Conservation (phyloP, 2,329 filamentous ascomycete genomes). For the Colletotrichum orbiculare region DNA sequence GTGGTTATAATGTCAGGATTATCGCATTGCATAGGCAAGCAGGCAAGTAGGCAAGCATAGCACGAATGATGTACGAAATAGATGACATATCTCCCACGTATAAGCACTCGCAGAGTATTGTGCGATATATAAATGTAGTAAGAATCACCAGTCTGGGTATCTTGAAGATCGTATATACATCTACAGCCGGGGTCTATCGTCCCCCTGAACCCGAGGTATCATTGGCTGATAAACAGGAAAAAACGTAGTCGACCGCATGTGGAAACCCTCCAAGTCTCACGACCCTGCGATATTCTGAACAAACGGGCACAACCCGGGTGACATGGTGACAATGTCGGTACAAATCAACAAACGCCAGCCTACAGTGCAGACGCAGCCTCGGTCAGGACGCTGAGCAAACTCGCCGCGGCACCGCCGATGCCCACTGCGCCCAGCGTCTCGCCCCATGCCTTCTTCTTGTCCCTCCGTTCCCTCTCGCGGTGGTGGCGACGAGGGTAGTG, state of each 20-base stretch:
- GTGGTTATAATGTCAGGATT: background rate
- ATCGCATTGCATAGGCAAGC: slow-evolving; percentile 26
- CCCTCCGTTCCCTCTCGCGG: slow-evolving; percentile 43
- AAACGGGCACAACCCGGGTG: too few relatives aligned
- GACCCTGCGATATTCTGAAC: too few relatives aligned
- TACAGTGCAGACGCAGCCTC: slow-evolving; percentile 60
- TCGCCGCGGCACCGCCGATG: slow-evolving; percentile 70
- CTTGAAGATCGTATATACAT: slow-evolving; percentile 17
- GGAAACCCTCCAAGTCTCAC: too few relatives aligned
- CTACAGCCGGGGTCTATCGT: background rate
- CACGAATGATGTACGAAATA: slow-evolving; percentile 12
- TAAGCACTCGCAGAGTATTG: background rate
- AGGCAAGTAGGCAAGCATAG: slow-evolving; percentile 18
- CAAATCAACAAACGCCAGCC: background rate
- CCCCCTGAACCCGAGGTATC: slow-evolving; percentile 6
- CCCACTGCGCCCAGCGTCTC: slow-evolving; percentile 68
- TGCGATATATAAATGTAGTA: background rate
- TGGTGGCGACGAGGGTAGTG: slow-evolving; percentile 49
- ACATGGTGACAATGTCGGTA: background rate
- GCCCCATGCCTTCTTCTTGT: slow-evolving; percentile 60
- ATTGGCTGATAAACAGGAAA: background rate
- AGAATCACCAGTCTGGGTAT: slow-evolving; percentile 31
- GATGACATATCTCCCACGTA: background rate
- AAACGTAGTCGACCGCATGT: too few relatives aligned
- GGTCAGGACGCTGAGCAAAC: slow-evolving; percentile 66